A percentile compares a stretch with the other conserved stretches of the same genome.
phyloP scores from a whole-genome alignment of 164 flowering plant genomes.

The Cinnamomum chago region DNA sequence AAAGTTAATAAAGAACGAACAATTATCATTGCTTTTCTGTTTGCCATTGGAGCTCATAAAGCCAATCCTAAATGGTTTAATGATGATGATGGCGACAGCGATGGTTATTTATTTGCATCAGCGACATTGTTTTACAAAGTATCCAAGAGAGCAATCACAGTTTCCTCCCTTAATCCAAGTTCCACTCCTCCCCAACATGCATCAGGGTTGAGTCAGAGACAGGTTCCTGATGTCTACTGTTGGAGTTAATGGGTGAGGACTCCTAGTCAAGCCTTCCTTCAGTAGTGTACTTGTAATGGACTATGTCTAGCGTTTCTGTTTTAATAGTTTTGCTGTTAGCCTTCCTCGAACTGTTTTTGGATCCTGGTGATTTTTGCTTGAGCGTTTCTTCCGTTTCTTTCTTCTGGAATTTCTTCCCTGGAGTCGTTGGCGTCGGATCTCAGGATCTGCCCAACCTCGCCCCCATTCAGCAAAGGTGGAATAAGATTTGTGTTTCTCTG shows the following conservation, averaged over 20 bases:
- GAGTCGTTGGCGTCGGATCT: conserved; percentile 72
- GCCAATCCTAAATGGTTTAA: too few species aligned
- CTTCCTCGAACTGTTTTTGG: conserved; percentile 54
- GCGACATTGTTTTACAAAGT: too few species aligned
- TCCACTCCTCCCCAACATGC: background rate
- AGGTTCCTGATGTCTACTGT: too few species aligned
- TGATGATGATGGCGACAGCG: too few species aligned
- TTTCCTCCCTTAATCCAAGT: background rate
- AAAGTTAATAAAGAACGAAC: too few species aligned
- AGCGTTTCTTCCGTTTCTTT: conserved; percentile 23
- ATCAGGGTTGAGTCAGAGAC: too few species aligned
- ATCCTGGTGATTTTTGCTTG: conserved; percentile 19
- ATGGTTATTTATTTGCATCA: background rate
- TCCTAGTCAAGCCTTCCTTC: background rate
- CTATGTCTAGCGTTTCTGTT: conserved; percentile 11
- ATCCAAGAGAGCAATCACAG: background rate
- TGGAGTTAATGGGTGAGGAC: background rate
- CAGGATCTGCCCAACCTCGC: conserved; percentile 96
- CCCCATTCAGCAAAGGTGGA: conserved; percentile 78
- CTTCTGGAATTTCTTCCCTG: conserved; percentile 25
- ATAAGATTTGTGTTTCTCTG: conserved; percentile 23
- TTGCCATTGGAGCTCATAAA: too few species aligned
- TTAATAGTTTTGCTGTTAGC: conserved; percentile 46
- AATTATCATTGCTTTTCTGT: too few species aligned
- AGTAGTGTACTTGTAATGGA: background rate